Evolutionary conservation across 768 basidiomycete species (phyloP), one percentile per base, ranked within the genome.

Genomic region (Mycena kentingensis): DNA sequence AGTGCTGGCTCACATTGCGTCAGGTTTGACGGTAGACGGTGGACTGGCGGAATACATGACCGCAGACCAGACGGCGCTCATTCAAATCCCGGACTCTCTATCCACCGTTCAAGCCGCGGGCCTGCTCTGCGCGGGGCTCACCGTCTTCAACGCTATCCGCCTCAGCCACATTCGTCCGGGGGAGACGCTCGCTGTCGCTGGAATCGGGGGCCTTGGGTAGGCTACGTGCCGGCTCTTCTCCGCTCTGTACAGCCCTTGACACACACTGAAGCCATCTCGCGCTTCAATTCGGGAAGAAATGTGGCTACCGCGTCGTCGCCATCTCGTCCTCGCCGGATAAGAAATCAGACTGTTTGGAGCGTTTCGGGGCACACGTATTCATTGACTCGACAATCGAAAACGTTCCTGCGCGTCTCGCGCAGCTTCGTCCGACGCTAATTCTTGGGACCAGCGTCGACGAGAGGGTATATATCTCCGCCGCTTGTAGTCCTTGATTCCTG

Each of bases 371-470:
- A 1, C 62, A 71, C 46, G 54, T 64, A 18, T 74, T 72, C 63
- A 55, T 77, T 43, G 71, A 71, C 51, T 61, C 63, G 18, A 57
- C 63, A 7, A 59, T 61, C 35, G 58, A 70, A 46, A 54, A 62
- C 34, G 68, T 63, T 26, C 67, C 64, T 37, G 65, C 54, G 21
- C 64, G 74, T 15, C 55, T 68, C 53, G 62, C 70, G 53, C 54
- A 73, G 18, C 72, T 74, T 7, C 73, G 76, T 15, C 73, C 74
- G 7, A 69, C 70, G 45, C 60, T 73, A 31, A 68, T 74, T 46
- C 57, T 71, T 47, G 65, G 62, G 54, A 70, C 70, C 28, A 69
- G 67, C n/a, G 68, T 69, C 57, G 22, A 46, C 12, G 52, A 44
- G 15, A 53, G 47, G 52, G 52, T 53, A 19, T n/a, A 26, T n/a